Base-by-base conservation (phyloP, 495 filamentous ascomycete genomes). In the Xylaria acuta region DNA sequence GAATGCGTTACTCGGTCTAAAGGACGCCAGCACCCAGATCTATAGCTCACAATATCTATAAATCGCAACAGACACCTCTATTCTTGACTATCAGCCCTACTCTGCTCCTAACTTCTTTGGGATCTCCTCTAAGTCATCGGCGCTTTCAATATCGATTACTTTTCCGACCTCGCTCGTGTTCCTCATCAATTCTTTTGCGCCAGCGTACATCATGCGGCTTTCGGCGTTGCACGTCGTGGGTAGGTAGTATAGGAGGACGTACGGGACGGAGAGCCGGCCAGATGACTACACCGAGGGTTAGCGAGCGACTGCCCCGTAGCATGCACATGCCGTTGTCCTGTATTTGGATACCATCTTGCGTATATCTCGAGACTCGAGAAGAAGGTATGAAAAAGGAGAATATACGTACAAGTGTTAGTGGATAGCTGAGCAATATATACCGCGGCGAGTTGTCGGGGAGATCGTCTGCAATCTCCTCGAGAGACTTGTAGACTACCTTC, bases 141-240 rank as follows among this genome's bases (percentile, higher is more conserved):
- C 84, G 14, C 84, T 86, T 68, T 93, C 88, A 25, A 97, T 88
- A 80, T 97, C 94, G 65, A 97, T 85, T 9, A 97, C 90, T 71
- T 88, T 89, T 38, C 91, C 91, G 36, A 93, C 93, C 83, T 97
- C 94, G 12, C 92, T 92, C 66, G 92, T 94, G 76, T 91, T 97
- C 73, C 95, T 90, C 90, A 99, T 93, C 81, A 97, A 82, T 83
- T 99, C 95, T 80, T 97, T 97, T 32, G 95, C 95, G 25, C 94
- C 90, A 22, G 96, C 96, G 82, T 99, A 99, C 83, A 94, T 87
- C 96, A 98, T 98, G 64, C 93, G 90, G 78, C 91, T 81, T 72
- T 92, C 91, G 72, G 84, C 87, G 80, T 96, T 97, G 83, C 93
- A 94, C 58, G 95, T 97, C 58, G 89, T 91, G 22, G 96, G 96